These are phyloP conservation scores for Candida khao-thaluensis DNA, from an alignment of 805 yeast species.

Conservation along the genomic window DNA sequence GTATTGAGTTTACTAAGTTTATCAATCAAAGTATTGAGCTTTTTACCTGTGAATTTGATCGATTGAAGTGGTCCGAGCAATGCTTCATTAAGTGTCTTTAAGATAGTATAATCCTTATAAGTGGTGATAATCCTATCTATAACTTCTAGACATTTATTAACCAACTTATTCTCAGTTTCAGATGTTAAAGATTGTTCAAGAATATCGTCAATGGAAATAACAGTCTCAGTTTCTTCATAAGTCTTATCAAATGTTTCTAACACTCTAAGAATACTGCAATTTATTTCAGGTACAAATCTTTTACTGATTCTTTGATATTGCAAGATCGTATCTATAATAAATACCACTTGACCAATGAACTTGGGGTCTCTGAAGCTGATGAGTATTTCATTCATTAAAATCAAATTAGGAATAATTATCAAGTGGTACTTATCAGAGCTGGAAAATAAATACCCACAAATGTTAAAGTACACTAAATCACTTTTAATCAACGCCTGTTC, in stretches of 20 bases:
- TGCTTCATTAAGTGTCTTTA: conserved; percentile 51
- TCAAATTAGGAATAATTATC: conserved; percentile 78
- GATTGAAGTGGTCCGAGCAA: conserved; percentile 21
- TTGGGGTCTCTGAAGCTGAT: conserved; percentile 27
- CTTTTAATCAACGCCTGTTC: conserved; percentile 6
- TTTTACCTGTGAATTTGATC: conserved; percentile 21
- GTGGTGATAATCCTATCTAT: conserved; percentile 32
- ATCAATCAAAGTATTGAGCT: conserved; percentile 45
- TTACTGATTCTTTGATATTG: conserved; percentile 79
- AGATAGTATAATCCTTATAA: conserved; percentile 65
- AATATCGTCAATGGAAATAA: conserved; percentile 18
- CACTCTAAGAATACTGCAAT: conserved; percentile 37
- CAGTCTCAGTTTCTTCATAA: neutral
- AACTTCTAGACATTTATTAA: conserved; percentile 31
- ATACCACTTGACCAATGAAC: conserved; percentile 52
- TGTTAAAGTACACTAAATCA: conserved; percentile 67
- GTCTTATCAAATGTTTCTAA: conserved; percentile 18
- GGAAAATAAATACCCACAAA: conserved; percentile 79
- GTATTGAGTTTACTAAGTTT: conserved; percentile 49
- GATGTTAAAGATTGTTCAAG: conserved; percentile 14
- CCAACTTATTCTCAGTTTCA: conserved; percentile 27
- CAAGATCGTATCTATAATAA: conserved; percentile 60
- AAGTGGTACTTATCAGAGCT: conserved; percentile 95
- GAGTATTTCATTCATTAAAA: conserved; percentile 70
- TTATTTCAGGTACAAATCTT: conserved; percentile 78